Evolutionary conservation across 2,329 filamentous ascomycete genomes (phyloP), one percentile per base, ranked within the genome.

Genomic region (Diaporthe sp.): DNA sequence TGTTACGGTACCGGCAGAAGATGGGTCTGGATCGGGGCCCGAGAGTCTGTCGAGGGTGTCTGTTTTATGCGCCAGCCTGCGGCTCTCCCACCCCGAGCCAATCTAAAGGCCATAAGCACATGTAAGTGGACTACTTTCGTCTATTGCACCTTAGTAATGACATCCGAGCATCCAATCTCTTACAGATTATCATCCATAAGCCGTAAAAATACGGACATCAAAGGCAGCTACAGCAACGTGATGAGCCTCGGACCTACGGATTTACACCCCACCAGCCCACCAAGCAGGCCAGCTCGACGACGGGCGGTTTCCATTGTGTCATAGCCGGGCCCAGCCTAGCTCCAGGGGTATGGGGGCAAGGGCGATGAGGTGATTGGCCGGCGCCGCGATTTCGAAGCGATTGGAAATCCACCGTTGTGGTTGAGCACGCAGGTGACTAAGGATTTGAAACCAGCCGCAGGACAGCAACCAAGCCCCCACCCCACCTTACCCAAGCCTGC

Each of bases 381-480:
- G 30, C 27, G 8, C 25, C 50, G 19, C 66, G 70, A 72, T 75
- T 75, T 75, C 73, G 70, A 73, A 75, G 66, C 66, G 42, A 47
- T 73, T 75, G 59, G 47, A 59, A 73, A 68, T 51, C 58, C 44
- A 44, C 30, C 13, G 8, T 32, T 22, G 58, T 0, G 37, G 22
- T 25, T 10, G 32, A 30, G 4, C 3, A 47, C 9, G 39, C 66
- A 15, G 71, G 72, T 75, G 74, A 75, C 74, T 71, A 75, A 75
- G 37, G 61, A 73, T 75, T 73, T 56, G 44, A 75, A 75, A 73
- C 56, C 56, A 61, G 58, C 39, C 19, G n/a, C 42, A 19, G 61
- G n/a, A 50, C 32, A 37, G 50, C 4, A 37, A 8, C 13, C 32
- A 37, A 35, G 5, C 61, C 42, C 42, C 61, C 61, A 66, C 61